A percentile compares a stretch with the other conserved stretches of the same genome.
These are phyloP conservation scores for Citrus reticulata DNA, from an alignment of 345 rosid species.

Conservation along the genomic window DNA sequence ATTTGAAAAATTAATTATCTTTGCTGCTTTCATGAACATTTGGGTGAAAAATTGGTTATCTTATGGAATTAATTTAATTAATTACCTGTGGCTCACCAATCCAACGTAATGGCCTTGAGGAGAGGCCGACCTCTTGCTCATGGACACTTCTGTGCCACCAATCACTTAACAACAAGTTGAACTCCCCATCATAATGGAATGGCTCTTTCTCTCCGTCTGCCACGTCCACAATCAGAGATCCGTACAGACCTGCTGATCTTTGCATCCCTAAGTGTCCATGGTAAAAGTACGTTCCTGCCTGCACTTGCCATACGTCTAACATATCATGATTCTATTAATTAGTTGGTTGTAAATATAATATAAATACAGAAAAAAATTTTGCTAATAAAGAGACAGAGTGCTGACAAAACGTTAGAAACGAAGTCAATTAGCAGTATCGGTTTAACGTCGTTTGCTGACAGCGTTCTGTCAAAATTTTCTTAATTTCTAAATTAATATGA, in stretches of 20 bases:
- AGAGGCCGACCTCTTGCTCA: conserved; percentile 71
- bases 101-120: conserved; percentile 68
- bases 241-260: conserved; percentile 76
- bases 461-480: too few relatives aligned
- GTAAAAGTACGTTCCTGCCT: conserved; percentile 84
- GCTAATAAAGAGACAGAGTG: too few relatives aligned
- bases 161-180: conserved; percentile 60
- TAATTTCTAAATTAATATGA: too few relatives aligned
- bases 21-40: too few relatives aligned
- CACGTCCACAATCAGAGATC: conserved; percentile 55
- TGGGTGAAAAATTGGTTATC: too few relatives aligned
- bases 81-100: conserved; percentile 80
- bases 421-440: too few relatives aligned
- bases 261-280: conserved; percentile 93
- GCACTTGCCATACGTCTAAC: not conserved
- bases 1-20: too few relatives aligned
- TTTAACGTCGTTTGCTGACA: too few relatives aligned
- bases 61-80: not conserved
- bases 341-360: not conserved
- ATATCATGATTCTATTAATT: not conserved
- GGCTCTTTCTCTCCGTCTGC: conserved; percentile 53
- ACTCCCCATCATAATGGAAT: conserved; percentile 66
- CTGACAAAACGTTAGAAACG: too few relatives aligned
- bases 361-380: too few relatives aligned
- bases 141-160: conserved; percentile 73